These are phyloP conservation scores for Halteria grandinella DNA, from an alignment of 73 alveolate species.

Conservation along the genomic window DNA sequence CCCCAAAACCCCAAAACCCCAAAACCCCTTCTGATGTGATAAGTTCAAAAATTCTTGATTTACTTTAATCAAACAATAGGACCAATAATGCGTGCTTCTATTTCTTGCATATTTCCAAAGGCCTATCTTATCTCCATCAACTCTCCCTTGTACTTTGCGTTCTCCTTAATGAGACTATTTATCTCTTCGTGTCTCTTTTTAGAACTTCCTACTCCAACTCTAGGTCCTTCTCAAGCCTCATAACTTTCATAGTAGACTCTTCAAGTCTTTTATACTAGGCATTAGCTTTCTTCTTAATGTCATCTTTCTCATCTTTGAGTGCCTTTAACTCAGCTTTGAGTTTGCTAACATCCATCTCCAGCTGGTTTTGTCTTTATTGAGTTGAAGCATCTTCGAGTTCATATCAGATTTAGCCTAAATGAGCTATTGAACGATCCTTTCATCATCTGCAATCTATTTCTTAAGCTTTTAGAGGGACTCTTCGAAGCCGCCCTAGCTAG, in stretches of 20 bases:
- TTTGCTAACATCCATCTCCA: background rate
- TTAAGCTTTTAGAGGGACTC: no score
- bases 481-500: background rate
- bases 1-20: no score
- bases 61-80: no score
- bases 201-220: constrained; percentile 1
- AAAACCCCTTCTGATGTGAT: no score
- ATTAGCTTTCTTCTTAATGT: background rate
- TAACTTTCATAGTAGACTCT: constrained; percentile 20
- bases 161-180: constrained; percentile 17
- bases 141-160: constrained; percentile 12
- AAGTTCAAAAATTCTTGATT: no score
- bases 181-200: constrained; percentile 43
- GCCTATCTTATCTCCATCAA: constrained; percentile 1
- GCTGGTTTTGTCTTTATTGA: background rate
- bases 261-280: background rate
- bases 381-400: background rate
- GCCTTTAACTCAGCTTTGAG: background rate
- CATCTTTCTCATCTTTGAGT: background rate
- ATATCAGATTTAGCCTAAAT: background rate
- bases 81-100: constrained; percentile 11
- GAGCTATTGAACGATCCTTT: background rate
- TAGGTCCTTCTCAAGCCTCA: constrained; percentile 2
- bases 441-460: no score
- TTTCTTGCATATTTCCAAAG: constrained; percentile 44